A percentile compares a stretch with the other conserved stretches of the same genome.
Evolutionary conservation across 2,329 filamentous ascomycete species (phyloP).

Genomic region (Apiospora aurea): DNA sequence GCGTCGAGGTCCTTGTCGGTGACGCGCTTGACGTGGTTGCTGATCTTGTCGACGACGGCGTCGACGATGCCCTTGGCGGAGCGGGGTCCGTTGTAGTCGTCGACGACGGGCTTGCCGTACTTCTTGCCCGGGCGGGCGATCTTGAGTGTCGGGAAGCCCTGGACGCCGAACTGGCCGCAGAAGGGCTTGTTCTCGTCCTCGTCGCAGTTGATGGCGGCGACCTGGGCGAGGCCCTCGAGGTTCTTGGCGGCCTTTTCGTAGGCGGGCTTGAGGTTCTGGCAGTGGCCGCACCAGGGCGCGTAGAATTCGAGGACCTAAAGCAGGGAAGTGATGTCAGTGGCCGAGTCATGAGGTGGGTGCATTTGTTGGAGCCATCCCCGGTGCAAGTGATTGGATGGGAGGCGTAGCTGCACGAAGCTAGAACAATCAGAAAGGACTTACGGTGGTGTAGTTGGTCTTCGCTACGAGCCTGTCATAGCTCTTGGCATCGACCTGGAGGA

Average conservation of each 20-base stretch:
- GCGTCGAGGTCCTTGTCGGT: conserved; percentile 79
- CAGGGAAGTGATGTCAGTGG: not conserved
- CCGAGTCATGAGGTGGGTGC: conserved; percentile 5
- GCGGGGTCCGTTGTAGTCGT: conserved; percentile 88
- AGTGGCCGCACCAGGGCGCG: conserved; percentile 97
- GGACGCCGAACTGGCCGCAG: conserved; percentile 83
- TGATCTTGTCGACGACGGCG: conserved; percentile 84
- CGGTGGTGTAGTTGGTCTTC: conserved; percentile 89
- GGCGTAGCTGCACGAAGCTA: not conserved
- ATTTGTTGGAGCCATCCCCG: conserved; percentile 1
- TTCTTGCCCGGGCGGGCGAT: conserved; percentile 88
- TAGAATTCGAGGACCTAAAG: conserved; percentile 81
- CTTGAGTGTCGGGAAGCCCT: conserved; percentile 97
- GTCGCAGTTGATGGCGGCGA: conserved; percentile 94
- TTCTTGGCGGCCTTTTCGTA: conserved; percentile 94
- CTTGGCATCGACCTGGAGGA: conserved; percentile 81
- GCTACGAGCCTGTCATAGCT: conserved; percentile 84
- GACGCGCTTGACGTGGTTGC: conserved; percentile 86
- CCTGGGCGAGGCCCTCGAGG: conserved; percentile 90
- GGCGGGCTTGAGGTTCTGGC: conserved; percentile 91
- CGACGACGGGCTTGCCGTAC: conserved; percentile 74
- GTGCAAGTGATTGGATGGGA: not conserved
- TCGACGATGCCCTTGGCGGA: conserved; percentile 89
- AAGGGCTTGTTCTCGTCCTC: conserved; percentile 90
- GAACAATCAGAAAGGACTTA: conserved; percentile 52